Conservation (phyloP, 768 basidiomycete genomes). For the Tylopilus felleus region DNA sequence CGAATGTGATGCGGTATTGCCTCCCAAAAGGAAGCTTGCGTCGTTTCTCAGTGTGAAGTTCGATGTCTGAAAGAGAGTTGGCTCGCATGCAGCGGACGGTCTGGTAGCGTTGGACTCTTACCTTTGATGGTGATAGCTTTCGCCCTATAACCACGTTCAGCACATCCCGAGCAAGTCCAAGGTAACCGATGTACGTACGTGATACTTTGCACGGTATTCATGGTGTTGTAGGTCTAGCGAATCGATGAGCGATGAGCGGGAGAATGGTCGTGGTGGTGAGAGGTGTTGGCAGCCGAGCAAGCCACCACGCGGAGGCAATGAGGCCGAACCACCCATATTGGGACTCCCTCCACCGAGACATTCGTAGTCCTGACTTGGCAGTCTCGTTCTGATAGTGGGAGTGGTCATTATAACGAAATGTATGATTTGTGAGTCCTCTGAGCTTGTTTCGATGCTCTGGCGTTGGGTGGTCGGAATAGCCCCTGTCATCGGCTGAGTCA, state of each 20-base stretch:
- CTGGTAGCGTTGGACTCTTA: not conserved
- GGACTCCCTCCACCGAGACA: no score
- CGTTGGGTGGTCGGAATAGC: no score
- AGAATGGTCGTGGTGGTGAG: no score
- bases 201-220: not conserved
- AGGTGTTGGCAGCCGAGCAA: not conserved
- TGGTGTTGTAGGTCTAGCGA: not conserved
- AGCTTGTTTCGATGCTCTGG: no score
- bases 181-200: not conserved
- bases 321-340: not conserved
- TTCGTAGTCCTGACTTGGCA: no score
- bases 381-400: no score
- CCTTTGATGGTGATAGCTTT: slow-evolving; percentile 3
- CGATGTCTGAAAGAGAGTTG: not conserved
- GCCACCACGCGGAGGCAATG: not conserved
- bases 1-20: not conserved
- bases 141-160: not conserved
- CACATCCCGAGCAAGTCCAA: not conserved
- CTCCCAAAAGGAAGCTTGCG: not conserved
- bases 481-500: no score
- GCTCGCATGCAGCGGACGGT: not conserved
- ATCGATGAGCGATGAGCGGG: not conserved
- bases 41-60: not conserved
- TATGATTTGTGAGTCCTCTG: no score
- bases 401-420: no score